These are phyloP conservation scores for Aureobasidium sp. DNA, from an alignment of 2,329 filamentous ascomycete genomes.

Conservation along the genomic window DNA sequence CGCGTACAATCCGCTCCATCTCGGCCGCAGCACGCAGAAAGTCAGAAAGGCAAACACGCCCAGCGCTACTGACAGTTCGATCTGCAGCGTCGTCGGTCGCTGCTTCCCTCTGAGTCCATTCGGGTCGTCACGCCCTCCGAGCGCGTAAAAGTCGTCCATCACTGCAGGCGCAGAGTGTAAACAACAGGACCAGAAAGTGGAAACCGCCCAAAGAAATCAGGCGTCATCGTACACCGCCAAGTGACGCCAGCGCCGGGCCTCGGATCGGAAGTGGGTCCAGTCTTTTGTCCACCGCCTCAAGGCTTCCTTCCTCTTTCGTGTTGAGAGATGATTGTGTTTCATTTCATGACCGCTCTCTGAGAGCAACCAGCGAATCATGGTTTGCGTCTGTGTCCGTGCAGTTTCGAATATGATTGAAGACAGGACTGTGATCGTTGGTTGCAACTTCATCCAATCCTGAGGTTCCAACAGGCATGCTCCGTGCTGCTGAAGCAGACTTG, in stretches of 20 bases:
- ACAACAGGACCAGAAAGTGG: constrained; percentile 11
- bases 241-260: background rate
- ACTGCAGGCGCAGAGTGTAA: constrained; percentile 9
- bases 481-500: no score
- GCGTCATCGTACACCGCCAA: constrained; percentile 14
- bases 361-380: no score
- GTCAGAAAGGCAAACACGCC: constrained; percentile 64
- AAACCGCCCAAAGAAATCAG: constrained; percentile 13
- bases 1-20: constrained; percentile 87
- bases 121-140: constrained; percentile 20
- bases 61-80: constrained; percentile 63
- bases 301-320: background rate
- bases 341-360: no score
- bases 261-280: no score
- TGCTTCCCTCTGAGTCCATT: background rate
- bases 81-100: constrained; percentile 47
- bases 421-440: no score
- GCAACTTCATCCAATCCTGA: no score
- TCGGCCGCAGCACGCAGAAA: constrained; percentile 79
- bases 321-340: no score
- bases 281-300: no score
- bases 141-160: constrained; percentile 21
- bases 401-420: no score
- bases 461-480: no score
- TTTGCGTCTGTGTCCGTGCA: no score